Evolutionary conservation across 345 rosid genomes (phyloP).

Genomic region (Dimocarpus longan): DNA sequence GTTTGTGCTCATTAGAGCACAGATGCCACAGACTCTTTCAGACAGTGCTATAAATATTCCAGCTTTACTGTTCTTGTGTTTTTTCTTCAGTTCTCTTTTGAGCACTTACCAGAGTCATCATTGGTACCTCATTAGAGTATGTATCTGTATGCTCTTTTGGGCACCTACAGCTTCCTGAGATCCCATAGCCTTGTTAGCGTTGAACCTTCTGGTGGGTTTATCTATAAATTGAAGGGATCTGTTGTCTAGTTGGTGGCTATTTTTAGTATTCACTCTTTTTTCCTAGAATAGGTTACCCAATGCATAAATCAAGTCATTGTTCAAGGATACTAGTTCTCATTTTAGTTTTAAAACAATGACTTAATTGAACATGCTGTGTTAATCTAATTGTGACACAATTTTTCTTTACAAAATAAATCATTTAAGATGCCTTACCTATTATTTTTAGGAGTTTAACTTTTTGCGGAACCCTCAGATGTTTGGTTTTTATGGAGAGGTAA

Average conservation of each 20-base stretch:
- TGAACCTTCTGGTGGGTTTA: neutral
- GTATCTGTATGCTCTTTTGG: neutral
- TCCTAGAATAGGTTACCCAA: neutral
- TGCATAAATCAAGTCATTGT: neutral
- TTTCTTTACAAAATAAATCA: too few species aligned
- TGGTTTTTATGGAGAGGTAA: neutral
- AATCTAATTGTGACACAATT: neutral
- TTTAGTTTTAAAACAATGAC: neutral
- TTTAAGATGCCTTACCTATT: too few species aligned
- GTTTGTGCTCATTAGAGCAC: slow-evolving; percentile 1
- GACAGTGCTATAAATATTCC: neutral
- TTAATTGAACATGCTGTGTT: neutral
- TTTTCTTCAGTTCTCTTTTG: neutral
- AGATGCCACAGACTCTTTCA: neutral
- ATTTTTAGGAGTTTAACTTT: neutral
- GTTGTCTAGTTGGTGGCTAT: neutral
- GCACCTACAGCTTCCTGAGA: neutral
- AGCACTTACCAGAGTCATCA: neutral
- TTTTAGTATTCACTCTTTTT: neutral
- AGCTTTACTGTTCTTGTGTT: neutral
- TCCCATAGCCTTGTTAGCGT: neutral
- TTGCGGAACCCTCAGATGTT: neutral
- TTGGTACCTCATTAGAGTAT: neutral
- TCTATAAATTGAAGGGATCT: neutral
- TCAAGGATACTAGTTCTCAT: neutral